phyloP scores from a whole-genome alignment of 164 flowering plant genomes.

The Akebia trifoliata region DNA sequence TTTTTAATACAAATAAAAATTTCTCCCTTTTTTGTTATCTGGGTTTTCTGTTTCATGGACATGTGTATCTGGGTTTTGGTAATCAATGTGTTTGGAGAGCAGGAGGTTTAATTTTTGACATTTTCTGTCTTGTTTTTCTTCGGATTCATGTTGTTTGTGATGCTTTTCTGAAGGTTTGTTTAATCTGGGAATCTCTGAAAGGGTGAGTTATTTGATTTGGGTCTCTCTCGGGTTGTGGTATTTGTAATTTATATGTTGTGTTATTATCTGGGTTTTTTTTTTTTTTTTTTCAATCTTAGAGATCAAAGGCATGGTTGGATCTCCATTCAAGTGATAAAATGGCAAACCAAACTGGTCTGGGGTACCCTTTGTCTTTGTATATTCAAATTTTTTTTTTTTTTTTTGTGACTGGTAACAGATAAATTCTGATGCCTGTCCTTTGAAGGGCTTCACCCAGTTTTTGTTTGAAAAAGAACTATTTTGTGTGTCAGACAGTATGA shows the following conservation, averaged over 20 bases:
- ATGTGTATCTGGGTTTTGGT: background rate
- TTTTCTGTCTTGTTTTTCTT: background rate
- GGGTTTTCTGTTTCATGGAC: background rate
- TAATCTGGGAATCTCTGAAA: conserved; percentile 19
- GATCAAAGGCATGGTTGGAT: conserved; percentile 1
- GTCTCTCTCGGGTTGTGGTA: background rate
- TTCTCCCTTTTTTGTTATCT: background rate
- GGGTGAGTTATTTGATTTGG: conserved; percentile 6
- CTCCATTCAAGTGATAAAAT: background rate
- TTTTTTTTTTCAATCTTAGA: too few relatives aligned
- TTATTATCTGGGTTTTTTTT: too few relatives aligned
- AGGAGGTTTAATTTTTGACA: conserved; percentile 5
- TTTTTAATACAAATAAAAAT: background rate
- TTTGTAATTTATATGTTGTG: background rate
- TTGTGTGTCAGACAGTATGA: background rate
- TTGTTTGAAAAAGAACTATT: background rate
- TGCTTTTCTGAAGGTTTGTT: conserved; percentile 9
- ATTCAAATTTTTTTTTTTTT: background rate
- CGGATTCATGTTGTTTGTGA: background rate
- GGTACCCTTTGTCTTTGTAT: too few relatives aligned
- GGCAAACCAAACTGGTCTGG: too few relatives aligned
- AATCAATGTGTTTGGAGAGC: background rate
- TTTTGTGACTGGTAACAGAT: background rate
- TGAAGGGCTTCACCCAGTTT: background rate
- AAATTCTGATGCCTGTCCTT: conserved; percentile 1